These are phyloP conservation scores for Dimargaris xerosporica DNA, from an alignment of 192 early-diverging fungal genomes.

Conservation along the genomic window DNA sequence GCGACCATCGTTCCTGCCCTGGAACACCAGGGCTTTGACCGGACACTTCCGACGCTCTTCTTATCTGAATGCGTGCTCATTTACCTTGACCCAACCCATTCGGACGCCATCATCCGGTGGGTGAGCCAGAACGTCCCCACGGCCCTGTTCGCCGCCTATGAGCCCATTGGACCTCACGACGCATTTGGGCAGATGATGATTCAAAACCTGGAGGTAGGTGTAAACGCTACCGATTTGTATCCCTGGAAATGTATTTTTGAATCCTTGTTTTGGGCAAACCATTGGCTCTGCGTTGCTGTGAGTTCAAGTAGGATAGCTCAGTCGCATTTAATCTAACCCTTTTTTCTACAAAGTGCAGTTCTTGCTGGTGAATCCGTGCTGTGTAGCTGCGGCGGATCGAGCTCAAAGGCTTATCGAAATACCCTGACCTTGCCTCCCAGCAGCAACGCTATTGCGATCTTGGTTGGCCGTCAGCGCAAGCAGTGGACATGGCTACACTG, in stretches of 20 bases:
- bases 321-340: no score
- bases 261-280: no score
- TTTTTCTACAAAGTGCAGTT: no score
- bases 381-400: slow-evolving; percentile 48
- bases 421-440: slow-evolving; percentile 57
- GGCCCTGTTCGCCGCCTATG: slow-evolving; percentile 64
- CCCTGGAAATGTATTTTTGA: no score
- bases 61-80: slow-evolving; percentile 90
- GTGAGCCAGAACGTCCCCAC: slow-evolving; percentile 29
- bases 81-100: slow-evolving; percentile 55
- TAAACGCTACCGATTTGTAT: no score
- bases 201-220: slow-evolving; percentile 51
- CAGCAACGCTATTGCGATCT: slow-evolving; percentile 40
- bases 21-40: slow-evolving; percentile 27
- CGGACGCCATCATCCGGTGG: slow-evolving; percentile 59
- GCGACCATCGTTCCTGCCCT: slow-evolving; percentile 42
- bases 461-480: slow-evolving; percentile 41
- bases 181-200: slow-evolving; percentile 88
- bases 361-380: no score
- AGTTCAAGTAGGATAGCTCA: no score
- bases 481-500: slow-evolving; percentile 35
- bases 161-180: slow-evolving; percentile 83
- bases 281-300: no score
- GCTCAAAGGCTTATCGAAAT: slow-evolving; percentile 56
- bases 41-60: slow-evolving; percentile 57